These are phyloP conservation scores for Phytophthora lateralis DNA, from an alignment of 352 stramenopile species.

Conservation along the genomic window DNA sequence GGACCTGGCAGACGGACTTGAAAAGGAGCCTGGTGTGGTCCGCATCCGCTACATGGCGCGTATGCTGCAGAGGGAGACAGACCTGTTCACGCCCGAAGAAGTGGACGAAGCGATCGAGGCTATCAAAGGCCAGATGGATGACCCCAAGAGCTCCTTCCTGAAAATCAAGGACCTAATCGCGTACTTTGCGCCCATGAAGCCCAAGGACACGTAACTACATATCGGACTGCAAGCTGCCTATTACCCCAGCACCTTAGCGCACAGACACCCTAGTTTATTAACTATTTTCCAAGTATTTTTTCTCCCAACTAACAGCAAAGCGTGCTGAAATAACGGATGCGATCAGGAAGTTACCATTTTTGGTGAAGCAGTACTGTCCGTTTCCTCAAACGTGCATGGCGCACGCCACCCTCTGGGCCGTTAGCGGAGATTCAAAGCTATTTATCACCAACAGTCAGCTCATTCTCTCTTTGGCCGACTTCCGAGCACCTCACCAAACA, in stretches of 20 bases:
- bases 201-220: constrained; percentile 16
- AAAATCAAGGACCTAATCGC: constrained; percentile 51
- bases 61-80: constrained; percentile 61
- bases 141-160: constrained; percentile 49
- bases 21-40: constrained; percentile 58
- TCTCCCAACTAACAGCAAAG: too few relatives aligned
- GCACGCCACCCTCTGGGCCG: not conserved
- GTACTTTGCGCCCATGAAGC: constrained; percentile 46
- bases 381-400: constrained; percentile 4
- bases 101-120: constrained; percentile 61
- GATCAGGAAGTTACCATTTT: constrained; percentile 6
- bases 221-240: not conserved
- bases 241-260: not conserved
- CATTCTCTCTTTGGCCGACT: constrained; percentile 16
- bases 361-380: constrained; percentile 3
- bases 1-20: constrained; percentile 57
- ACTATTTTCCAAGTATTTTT: not conserved
- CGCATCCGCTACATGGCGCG: constrained; percentile 67
- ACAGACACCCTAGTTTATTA: not conserved
- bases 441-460: not conserved
- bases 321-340: constrained; percentile 8
- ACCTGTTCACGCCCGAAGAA: constrained; percentile 62
- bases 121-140: constrained; percentile 40
- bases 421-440: constrained; percentile 2
- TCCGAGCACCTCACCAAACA: not conserved